Evolutionary conservation across 2,329 filamentous ascomycete species (phyloP).

Genomic region (Pseudophaeomoniella oleicola): DNA sequence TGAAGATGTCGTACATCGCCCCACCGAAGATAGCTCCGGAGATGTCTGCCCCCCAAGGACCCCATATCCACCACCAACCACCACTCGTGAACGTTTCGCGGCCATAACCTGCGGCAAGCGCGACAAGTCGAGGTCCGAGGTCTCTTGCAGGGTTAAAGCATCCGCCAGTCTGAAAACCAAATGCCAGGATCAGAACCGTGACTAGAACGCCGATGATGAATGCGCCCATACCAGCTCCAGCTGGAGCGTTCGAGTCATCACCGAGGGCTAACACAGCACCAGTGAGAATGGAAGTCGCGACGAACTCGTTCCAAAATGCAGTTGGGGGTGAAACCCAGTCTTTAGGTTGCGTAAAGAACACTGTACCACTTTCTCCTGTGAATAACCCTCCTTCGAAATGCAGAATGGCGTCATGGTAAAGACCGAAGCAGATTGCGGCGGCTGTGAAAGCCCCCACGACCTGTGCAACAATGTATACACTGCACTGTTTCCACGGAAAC

Average conservation of each 20-base stretch:
- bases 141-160: slow-evolving; percentile 36
- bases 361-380: not conserved
- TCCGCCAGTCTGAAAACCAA: slow-evolving; percentile 32
- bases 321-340: slow-evolving; percentile 21
- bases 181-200: slow-evolving; percentile 18
- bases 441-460: slow-evolving; percentile 38
- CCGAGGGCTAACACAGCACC: slow-evolving; percentile 29
- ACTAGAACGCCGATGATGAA: slow-evolving; percentile 33
- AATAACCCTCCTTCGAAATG: not conserved
- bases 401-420: slow-evolving; percentile 14
- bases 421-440: slow-evolving; percentile 28
- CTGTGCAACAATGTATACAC: slow-evolving; percentile 36
- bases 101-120: slow-evolving; percentile 30
- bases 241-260: slow-evolving; percentile 32
- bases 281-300: slow-evolving; percentile 26
- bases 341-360: slow-evolving; percentile 16
- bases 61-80: slow-evolving; percentile 29
- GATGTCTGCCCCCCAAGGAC: slow-evolving; percentile 24
- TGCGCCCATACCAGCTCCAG: slow-evolving; percentile 36
- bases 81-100: slow-evolving; percentile 24
- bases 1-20: slow-evolving; percentile 36
- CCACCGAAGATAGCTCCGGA: slow-evolving; percentile 26
- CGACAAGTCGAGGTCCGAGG: slow-evolving; percentile 33
- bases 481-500: slow-evolving; percentile 36
- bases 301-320: slow-evolving; percentile 34